A percentile compares a stretch with the other conserved stretches of the same genome.
Conservation (phyloP, 2,329 filamentous ascomycete genomes). For the Colletotrichum sp. region DNA sequence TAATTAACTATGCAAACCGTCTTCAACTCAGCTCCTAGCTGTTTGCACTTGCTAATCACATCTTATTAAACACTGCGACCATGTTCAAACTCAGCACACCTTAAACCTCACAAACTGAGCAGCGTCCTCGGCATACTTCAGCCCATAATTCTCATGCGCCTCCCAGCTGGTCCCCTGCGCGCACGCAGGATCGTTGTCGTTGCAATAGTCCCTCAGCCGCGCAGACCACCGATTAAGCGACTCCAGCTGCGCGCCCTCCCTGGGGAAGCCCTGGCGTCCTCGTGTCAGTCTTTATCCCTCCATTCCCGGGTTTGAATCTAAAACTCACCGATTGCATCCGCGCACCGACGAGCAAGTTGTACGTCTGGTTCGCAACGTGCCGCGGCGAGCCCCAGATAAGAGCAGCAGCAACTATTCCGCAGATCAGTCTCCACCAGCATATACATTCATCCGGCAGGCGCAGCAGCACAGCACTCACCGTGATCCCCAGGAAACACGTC, state of each 20-base stretch:
- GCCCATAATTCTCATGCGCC: slow-evolving; percentile 36
- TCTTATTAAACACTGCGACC: background rate
- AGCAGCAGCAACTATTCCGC: slow-evolving; percentile 31
- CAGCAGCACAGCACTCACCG: slow-evolving; percentile 28
- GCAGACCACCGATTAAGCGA: background rate
- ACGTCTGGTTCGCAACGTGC: slow-evolving; percentile 36
- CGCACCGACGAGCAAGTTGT: slow-evolving; percentile 31
- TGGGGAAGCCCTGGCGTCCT: background rate
- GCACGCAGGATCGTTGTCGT: slow-evolving; percentile 42
- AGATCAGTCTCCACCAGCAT: background rate
- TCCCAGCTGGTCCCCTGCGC: slow-evolving; percentile 35
- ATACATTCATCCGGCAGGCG: background rate
- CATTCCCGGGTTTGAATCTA: background rate
- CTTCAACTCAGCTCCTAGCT: too few species aligned
- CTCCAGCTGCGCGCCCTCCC: slow-evolving; percentile 2
- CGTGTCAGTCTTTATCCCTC: background rate
- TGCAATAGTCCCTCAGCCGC: slow-evolving; percentile 35
- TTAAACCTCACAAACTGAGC: background rate
- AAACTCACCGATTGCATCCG: slow-evolving; percentile 14
- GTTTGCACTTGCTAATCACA: too few species aligned
- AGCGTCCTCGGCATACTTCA: background rate
- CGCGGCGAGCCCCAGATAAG: slow-evolving; percentile 36
- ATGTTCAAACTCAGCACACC: background rate
- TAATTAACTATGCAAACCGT: too few species aligned
- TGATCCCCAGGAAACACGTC: slow-evolving; percentile 31